phyloP scores from a whole-genome alignment of 2,329 filamentous ascomycete species.

The Epichloe elymi region DNA sequence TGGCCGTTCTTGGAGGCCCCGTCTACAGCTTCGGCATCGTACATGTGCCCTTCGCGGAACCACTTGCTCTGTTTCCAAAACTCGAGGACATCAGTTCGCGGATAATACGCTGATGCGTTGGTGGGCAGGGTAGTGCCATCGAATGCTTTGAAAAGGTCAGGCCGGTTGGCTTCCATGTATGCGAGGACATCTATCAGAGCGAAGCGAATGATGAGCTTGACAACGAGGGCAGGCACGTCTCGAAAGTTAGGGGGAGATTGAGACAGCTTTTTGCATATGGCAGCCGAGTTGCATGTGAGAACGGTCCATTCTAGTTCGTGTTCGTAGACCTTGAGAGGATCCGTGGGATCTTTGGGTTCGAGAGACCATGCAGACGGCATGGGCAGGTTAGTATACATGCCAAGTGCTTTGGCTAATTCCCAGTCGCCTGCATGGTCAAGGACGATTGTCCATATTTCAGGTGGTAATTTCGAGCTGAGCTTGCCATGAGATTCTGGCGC shows the following conservation, averaged over 20 bases:
- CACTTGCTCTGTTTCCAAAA: constrained; percentile 82
- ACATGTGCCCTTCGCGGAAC: constrained; percentile 68
- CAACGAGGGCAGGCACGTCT: constrained; percentile 64
- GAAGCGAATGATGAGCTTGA: constrained; percentile 87
- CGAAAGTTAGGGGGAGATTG: constrained; percentile 58
- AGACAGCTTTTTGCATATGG: constrained; percentile 63
- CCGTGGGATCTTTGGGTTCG: constrained; percentile 44
- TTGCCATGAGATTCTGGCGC: constrained; percentile 20
- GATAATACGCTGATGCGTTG: constrained; percentile 78
- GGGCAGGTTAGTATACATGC: constrained; percentile 65
- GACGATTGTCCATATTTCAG: constrained; percentile 82
- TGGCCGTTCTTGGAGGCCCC: constrained; percentile 78
- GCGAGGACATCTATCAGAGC: constrained; percentile 66
- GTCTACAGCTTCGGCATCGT: constrained; percentile 73
- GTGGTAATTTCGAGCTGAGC: constrained; percentile 46
- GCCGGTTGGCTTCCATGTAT: constrained; percentile 48
- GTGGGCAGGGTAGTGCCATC: constrained; percentile 77
- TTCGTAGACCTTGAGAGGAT: constrained; percentile 58
- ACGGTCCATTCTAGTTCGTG: constrained; percentile 77
- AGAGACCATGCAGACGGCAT: constrained; percentile 57
- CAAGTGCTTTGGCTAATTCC: constrained; percentile 73
- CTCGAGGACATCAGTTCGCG: constrained; percentile 69
- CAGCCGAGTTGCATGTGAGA: constrained; percentile 54
- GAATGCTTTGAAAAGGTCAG: constrained; percentile 71
- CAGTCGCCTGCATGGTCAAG: constrained; percentile 77